phyloP scores from a whole-genome alignment of 345 rosid species.

The Salix caprea region DNA sequence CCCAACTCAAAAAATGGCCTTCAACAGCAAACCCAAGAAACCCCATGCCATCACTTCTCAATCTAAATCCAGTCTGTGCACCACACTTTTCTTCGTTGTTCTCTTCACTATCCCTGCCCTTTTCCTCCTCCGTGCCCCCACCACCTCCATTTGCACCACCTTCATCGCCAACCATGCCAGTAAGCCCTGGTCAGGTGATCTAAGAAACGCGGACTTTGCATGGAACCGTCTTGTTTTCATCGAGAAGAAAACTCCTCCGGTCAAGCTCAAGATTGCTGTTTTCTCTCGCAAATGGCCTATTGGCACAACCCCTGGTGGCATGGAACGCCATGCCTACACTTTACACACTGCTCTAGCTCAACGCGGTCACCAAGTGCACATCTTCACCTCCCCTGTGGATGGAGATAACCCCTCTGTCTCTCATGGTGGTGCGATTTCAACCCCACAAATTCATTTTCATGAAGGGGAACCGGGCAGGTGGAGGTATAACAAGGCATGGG shows the following conservation, averaged over 20 bases:
- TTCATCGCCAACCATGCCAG: neutral
- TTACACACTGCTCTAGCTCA: conserved; percentile 68
- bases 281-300: conserved; percentile 92
- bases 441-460: conserved; percentile 56
- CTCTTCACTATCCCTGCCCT: conserved; percentile 77
- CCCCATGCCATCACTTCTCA: conserved; percentile 25
- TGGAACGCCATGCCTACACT: conserved; percentile 95
- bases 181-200: conserved; percentile 69
- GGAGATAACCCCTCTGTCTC: conserved; percentile 2
- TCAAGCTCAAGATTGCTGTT: conserved; percentile 62
- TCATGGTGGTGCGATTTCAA: neutral
- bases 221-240: conserved; percentile 72
- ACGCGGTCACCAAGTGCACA: conserved; percentile 75
- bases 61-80: conserved; percentile 41
- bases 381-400: conserved; percentile 74
- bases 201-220: conserved; percentile 46
- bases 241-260: conserved; percentile 16
- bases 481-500: conserved; percentile 80
- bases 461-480: conserved; percentile 73
- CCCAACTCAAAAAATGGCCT: conserved; percentile 39
- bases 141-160: conserved; percentile 32
- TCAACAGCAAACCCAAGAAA: conserved; percentile 54
- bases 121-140: conserved; percentile 61
- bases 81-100: conserved; percentile 66
- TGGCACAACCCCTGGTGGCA: conserved; percentile 71